Conservation (phyloP, 2,329 filamentous ascomycete genomes). For the Ophiocordyceps robertsii region DNA sequence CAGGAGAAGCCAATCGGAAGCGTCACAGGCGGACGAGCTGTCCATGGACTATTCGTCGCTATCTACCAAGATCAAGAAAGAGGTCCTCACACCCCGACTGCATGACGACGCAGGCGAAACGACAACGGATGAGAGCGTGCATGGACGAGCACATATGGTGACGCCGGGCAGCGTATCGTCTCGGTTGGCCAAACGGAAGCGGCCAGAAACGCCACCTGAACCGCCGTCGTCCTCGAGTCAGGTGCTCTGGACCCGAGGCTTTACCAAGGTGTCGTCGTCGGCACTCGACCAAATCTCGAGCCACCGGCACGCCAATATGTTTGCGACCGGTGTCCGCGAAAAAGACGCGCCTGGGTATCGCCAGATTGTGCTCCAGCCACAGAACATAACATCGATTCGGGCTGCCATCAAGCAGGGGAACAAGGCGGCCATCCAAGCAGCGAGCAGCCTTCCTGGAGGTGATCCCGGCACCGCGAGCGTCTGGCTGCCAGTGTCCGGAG, state of each 20-base stretch:
- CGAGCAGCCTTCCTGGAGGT: slow-evolving; percentile 45
- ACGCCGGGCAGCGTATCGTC: slow-evolving; percentile 24
- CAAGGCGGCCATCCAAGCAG: slow-evolving; percentile 46
- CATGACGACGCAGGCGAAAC: slow-evolving; percentile 43
- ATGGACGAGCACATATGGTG: slow-evolving; percentile 22
- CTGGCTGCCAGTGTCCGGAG: slow-evolving; percentile 56
- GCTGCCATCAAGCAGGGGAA: slow-evolving; percentile 63
- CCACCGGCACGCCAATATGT: slow-evolving; percentile 68
- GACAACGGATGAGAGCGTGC: slow-evolving; percentile 38
- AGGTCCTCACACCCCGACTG: slow-evolving; percentile 40
- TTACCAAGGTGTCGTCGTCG: slow-evolving; percentile 58
- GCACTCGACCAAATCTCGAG: slow-evolving; percentile 65
- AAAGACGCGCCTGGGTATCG: slow-evolving; percentile 65
- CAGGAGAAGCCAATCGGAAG: slow-evolving; percentile 30
- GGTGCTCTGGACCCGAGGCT: slow-evolving; percentile 63
- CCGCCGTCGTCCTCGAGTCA: slow-evolving; percentile 45
- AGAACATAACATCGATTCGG: slow-evolving; percentile 67
- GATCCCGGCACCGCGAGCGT: slow-evolving; percentile 43
- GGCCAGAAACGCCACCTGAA: slow-evolving; percentile 35
- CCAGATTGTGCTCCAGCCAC: slow-evolving; percentile 58
- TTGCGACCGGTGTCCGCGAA: slow-evolving; percentile 61
- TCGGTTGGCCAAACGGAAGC: slow-evolving; percentile 40
- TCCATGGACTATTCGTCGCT: slow-evolving; percentile 27
- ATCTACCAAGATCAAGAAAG: slow-evolving; percentile 40
- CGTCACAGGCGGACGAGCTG: slow-evolving; percentile 33